Conservation (phyloP, 2,329 filamentous ascomycete genomes). For the Lachnellula suecica region DNA sequence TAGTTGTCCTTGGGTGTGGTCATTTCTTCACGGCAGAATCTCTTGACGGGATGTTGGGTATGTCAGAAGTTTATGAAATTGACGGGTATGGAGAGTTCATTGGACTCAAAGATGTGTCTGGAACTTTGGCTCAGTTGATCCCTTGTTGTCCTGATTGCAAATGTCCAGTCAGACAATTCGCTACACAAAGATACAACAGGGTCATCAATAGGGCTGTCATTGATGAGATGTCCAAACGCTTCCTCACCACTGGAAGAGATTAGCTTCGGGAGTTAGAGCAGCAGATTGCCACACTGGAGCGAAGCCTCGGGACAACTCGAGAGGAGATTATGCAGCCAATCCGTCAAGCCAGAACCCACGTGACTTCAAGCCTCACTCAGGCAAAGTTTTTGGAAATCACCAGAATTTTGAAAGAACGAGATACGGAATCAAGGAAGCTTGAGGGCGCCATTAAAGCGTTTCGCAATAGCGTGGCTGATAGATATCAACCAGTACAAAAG, state of each 20-base stretch:
- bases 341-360: constrained; percentile 1
- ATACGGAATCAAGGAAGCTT: constrained; percentile 16
- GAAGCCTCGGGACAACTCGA: not conserved
- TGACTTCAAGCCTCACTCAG: not conserved
- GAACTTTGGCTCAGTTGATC: constrained; percentile 24
- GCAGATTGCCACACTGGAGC: constrained; percentile 19
- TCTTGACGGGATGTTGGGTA: constrained; percentile 58
- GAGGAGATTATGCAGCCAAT: constrained; percentile 9
- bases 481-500: constrained; percentile 38
- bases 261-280: constrained; percentile 29
- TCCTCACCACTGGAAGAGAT: constrained; percentile 31
- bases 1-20: constrained; percentile 60
- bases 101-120: constrained; percentile 29
- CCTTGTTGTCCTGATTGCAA: constrained; percentile 36
- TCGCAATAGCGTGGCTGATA: constrained; percentile 24
- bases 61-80: constrained; percentile 39
- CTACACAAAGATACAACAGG: constrained; percentile 37
- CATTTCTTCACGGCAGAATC: constrained; percentile 60
- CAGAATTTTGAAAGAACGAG: constrained; percentile 16
- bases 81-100: constrained; percentile 28
- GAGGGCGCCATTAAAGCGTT: constrained; percentile 25
- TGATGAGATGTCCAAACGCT: constrained; percentile 37
- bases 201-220: constrained; percentile 37
- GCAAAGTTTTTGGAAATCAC: constrained; percentile 4
- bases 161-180: constrained; percentile 32